phyloP scores from a whole-genome alignment of 768 basidiomycete genomes.

The Trametes cingulata region DNA sequence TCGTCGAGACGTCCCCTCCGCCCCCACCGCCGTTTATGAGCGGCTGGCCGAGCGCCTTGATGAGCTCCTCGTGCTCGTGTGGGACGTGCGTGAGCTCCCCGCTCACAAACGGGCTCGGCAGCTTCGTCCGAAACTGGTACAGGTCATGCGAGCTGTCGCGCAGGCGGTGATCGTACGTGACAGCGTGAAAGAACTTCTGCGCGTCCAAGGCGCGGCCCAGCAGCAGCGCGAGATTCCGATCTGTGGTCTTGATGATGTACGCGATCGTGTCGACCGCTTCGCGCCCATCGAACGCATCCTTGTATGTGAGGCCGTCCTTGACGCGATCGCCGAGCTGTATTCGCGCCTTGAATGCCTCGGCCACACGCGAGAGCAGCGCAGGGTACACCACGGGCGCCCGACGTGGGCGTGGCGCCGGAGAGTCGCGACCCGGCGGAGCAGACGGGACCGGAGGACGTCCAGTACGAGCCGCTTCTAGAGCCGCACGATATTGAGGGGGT shows the following conservation, averaged over 20 bases:
- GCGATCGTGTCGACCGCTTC: slow-evolving; percentile 97
- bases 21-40: slow-evolving; percentile 34
- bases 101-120: slow-evolving; percentile 83
- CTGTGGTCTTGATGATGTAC: slow-evolving; percentile 98
- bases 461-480: slow-evolving; percentile 37
- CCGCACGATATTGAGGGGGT: slow-evolving; percentile 46
- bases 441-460: slow-evolving; percentile 31
- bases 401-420: slow-evolving; percentile 37
- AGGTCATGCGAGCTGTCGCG: slow-evolving; percentile 86
- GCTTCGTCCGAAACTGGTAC: slow-evolving; percentile 87
- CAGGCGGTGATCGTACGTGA: slow-evolving; percentile 96
- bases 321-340: slow-evolving; percentile 74
- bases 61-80: slow-evolving; percentile 37
- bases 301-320: slow-evolving; percentile 96
- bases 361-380: slow-evolving; percentile 92
- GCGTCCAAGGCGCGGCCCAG: slow-evolving; percentile 96
- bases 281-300: slow-evolving; percentile 94
- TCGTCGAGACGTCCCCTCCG: slow-evolving; percentile 24
- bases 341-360: slow-evolving; percentile 87
- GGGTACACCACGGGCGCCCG: slow-evolving; percentile 87
- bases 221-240: slow-evolving; percentile 91
- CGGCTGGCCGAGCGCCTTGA: slow-evolving; percentile 26
- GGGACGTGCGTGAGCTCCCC: slow-evolving; percentile 57
- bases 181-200: slow-evolving; percentile 99
- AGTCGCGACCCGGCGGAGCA: slow-evolving; percentile 33